Conservation (phyloP, 2,329 filamentous ascomycete genomes). For the Fusarium poae region DNA sequence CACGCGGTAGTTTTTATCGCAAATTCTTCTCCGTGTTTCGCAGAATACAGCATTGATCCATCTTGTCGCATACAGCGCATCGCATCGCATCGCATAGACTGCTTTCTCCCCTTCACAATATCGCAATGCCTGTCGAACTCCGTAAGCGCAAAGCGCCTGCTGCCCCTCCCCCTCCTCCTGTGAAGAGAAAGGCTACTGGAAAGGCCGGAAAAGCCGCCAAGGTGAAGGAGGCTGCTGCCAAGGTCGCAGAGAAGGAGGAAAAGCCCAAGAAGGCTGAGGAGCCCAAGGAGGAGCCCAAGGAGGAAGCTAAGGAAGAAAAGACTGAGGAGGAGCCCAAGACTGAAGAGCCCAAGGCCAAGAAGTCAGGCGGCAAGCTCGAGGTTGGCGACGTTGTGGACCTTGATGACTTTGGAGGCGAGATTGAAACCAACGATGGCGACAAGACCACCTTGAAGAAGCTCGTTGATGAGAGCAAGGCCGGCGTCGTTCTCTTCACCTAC, state of each 20-base stretch:
- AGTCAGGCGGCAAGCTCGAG: constrained; percentile 56
- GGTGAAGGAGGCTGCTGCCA: constrained; percentile 51
- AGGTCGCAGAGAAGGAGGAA: constrained; percentile 49
- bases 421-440: constrained; percentile 87
- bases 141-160: constrained; percentile 72
- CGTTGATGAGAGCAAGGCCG: constrained; percentile 83
- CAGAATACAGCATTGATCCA: constrained; percentile 23
- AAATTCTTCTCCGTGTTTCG: constrained; percentile 25
- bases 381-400: constrained; percentile 69
- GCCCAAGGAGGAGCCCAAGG: constrained; percentile 44
- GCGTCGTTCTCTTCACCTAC: constrained; percentile 94
- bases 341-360: constrained; percentile 52
- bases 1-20: constrained; percentile 15
- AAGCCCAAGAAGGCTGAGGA: constrained; percentile 55
- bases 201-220: constrained; percentile 39
- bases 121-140: constrained; percentile 67
- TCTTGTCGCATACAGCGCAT: constrained; percentile 41
- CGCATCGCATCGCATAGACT: constrained; percentile 29
- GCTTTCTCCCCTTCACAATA: constrained; percentile 21
- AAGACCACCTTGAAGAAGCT: constrained; percentile 85
- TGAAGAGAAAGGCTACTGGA: constrained; percentile 54
- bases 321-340: constrained; percentile 39
- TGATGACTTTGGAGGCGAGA: constrained; percentile 74
- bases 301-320: constrained; percentile 33
- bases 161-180: constrained; percentile 58